A percentile compares a stretch with the other conserved stretches of the same genome.
Evolutionary conservation across 2,329 filamentous ascomycete species (phyloP).

Genomic region (Acarospora socialis): DNA sequence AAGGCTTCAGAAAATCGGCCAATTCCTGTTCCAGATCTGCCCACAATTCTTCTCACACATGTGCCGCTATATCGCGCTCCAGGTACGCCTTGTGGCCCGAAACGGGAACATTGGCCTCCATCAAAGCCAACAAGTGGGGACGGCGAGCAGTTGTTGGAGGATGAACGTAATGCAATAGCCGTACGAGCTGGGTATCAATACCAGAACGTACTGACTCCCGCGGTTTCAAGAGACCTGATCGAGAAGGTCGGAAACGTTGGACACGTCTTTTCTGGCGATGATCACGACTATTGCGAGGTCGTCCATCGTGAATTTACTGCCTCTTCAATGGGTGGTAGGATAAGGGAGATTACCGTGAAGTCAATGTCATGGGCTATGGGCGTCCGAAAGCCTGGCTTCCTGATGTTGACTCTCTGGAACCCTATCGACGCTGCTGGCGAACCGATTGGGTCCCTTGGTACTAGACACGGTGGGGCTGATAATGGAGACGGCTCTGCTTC

Average conservation of each 20-base stretch:
- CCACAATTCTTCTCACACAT: slow-evolving; percentile 79
- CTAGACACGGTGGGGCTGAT: slow-evolving; percentile 20
- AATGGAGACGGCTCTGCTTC: no score
- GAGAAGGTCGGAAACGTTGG: slow-evolving; percentile 66
- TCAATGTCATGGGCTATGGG: slow-evolving; percentile 95
- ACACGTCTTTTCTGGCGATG: slow-evolving; percentile 86
- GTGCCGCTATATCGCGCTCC: slow-evolving; percentile 74
- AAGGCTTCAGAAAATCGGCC: slow-evolving; percentile 10
- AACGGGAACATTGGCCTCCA: slow-evolving; percentile 72
- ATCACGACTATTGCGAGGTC: slow-evolving; percentile 95
- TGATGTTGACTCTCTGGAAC: slow-evolving; percentile 85
- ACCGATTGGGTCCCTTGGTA: slow-evolving; percentile 28
- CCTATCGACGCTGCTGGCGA: slow-evolving; percentile 68
- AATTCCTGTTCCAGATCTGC: slow-evolving; percentile 41
- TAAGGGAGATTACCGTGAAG: slow-evolving; percentile 83
- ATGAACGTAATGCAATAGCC: slow-evolving; percentile 64
- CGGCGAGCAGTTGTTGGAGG: slow-evolving; percentile 41
- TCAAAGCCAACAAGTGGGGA: slow-evolving; percentile 46
- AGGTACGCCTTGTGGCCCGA: slow-evolving; percentile 74
- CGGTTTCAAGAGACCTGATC: slow-evolving; percentile 62
- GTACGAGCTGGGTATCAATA: slow-evolving; percentile 82
- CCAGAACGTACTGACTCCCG: slow-evolving; percentile 75
- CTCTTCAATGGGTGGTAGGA: slow-evolving; percentile 40
- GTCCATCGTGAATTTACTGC: slow-evolving; percentile 57
- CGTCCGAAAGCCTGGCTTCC: slow-evolving; percentile 70